Evolutionary conservation across 257 asterid species (phyloP), one percentile per base, ranked within the genome.

Genomic region (Lavandula angustifolia): DNA sequence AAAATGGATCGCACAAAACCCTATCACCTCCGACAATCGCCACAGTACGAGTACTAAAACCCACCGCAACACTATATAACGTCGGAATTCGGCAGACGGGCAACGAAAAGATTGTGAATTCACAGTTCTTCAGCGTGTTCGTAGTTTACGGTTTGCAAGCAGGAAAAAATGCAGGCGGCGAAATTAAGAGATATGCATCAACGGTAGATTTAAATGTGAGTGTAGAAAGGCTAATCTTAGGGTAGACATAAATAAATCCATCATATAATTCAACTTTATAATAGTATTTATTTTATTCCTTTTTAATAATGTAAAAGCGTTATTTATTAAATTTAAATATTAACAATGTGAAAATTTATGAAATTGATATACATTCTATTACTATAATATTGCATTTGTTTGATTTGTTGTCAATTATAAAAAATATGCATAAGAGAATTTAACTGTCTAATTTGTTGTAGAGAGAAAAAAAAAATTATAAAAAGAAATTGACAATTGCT

Each of bases 21-120:
- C 88, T 75, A 85, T 71, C 76, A 82, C 70, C 77, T 42, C 54
- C 72, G 67, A 76, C 60, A 75, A 77, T 79, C 75, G 80, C 78
- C 82, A 70, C 75, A 79, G 59, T 43, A 41, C 54, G 51, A 17
- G 52, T 47, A 55, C 9, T 29, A 11, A 69, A 50, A 35, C 47
- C 47, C 40, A 48, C 42, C 40, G 53, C 72, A 46, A 59, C 31
- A 72, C 16, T 29, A 5, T 56, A 63, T 16, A 52, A 4, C 40
- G 37, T 11, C 47, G 53, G 27, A 59, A 2, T 65, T 33, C 7
- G 55, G 54, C 42, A 17, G 47, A 65, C 14, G 11, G 49, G 40
- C 44, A 72, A 52, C 4, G 49, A 50, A 40, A 62, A 54, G 55
- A 43, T 56, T 50, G 67, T 13, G 68, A 40, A 12, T n/a, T 11